These are phyloP conservation scores for Leccinum sublutescens DNA, from an alignment of 768 basidiomycete genomes.

Conservation along the genomic window DNA sequence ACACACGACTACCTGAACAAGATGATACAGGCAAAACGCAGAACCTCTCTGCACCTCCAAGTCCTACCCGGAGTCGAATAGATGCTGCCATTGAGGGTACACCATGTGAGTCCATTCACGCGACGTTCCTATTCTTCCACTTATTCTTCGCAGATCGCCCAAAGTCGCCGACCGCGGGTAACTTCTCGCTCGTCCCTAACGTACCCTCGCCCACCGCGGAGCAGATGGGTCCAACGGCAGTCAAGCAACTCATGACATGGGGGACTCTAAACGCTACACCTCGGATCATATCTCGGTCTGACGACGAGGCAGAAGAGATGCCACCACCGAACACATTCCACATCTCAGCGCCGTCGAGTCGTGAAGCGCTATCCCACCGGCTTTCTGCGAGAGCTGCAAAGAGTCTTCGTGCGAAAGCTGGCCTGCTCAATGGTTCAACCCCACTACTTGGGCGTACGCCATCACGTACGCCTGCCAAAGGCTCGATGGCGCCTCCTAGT, in stretches of 20 bases:
- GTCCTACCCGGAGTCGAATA: conserved; percentile 88
- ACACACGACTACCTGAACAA: conserved; percentile 78
- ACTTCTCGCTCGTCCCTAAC: conserved; percentile 77
- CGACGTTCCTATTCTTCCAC: not conserved
- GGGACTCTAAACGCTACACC: conserved; percentile 92
- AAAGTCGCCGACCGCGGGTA: conserved; percentile 49
- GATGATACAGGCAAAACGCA: conserved; percentile 49
- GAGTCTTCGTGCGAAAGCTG: conserved; percentile 76
- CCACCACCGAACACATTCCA: conserved; percentile 63
- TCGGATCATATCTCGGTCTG: conserved; percentile 69
- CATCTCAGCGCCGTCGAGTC: conserved; percentile 69
- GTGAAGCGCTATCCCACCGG: conserved; percentile 80
- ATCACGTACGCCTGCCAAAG: conserved; percentile 36
- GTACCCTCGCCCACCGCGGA: conserved; percentile 86
- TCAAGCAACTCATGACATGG: conserved; percentile 97
- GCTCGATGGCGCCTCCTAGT: conserved; percentile 73
- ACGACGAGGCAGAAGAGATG: conserved; percentile 48
- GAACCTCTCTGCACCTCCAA: conserved; percentile 63
- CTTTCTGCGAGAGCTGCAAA: conserved; percentile 81
- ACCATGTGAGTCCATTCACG: conserved; percentile 61
- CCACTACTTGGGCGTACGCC: conserved; percentile 30
- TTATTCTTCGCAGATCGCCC: conserved; percentile 53
- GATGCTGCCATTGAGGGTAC: conserved; percentile 92
- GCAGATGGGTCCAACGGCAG: conserved; percentile 73
- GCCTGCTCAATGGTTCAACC: conserved; percentile 46